These are phyloP conservation scores for Kodamaea sagamina DNA, from an alignment of 805 yeast species.

Conservation along the genomic window DNA sequence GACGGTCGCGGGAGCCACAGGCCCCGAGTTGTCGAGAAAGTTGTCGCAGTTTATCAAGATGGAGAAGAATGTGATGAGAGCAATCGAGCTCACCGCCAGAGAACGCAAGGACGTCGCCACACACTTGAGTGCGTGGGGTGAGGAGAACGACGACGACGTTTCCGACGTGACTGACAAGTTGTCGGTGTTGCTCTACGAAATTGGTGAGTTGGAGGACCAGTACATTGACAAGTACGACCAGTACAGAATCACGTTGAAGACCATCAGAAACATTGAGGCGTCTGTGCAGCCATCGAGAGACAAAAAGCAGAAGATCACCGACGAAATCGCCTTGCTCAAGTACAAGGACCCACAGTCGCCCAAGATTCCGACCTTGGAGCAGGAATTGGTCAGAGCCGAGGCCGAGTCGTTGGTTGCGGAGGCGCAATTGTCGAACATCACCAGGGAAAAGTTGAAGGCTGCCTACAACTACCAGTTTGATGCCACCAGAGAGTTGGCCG, in stretches of 20 bases:
- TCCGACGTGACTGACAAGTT: slow-evolving; percentile 84
- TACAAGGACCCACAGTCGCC: slow-evolving; percentile 85
- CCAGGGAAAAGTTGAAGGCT: slow-evolving; percentile 83
- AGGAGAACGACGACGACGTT: slow-evolving; percentile 81
- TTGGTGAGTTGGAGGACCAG: slow-evolving; percentile 85
- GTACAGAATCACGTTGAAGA: slow-evolving; percentile 78
- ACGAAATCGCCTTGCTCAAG: slow-evolving; percentile 79
- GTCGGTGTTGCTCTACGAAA: slow-evolving; percentile 79
- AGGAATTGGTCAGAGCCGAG: slow-evolving; percentile 88
- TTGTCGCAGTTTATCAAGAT: slow-evolving; percentile 73
- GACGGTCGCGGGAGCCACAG: slow-evolving; percentile 74
- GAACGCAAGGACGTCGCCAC: slow-evolving; percentile 82
- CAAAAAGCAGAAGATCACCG: slow-evolving; percentile 82
- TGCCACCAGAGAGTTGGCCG: slow-evolving; percentile 81
- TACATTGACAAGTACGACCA: slow-evolving; percentile 85
- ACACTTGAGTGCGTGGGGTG: slow-evolving; percentile 85
- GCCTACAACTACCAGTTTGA: slow-evolving; percentile 85
- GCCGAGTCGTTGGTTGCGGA: slow-evolving; percentile 91
- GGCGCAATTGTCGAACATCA: slow-evolving; percentile 85
- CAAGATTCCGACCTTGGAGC: slow-evolving; percentile 79
- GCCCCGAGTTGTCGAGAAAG: slow-evolving; percentile 78
- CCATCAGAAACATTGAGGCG: slow-evolving; percentile 81
- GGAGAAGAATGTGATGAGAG: slow-evolving; percentile 79
- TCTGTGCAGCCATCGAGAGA: slow-evolving; percentile 88
- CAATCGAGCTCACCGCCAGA: slow-evolving; percentile 72